Conservation (phyloP, 257 asterid species). For the Petrea volubilis region DNA sequence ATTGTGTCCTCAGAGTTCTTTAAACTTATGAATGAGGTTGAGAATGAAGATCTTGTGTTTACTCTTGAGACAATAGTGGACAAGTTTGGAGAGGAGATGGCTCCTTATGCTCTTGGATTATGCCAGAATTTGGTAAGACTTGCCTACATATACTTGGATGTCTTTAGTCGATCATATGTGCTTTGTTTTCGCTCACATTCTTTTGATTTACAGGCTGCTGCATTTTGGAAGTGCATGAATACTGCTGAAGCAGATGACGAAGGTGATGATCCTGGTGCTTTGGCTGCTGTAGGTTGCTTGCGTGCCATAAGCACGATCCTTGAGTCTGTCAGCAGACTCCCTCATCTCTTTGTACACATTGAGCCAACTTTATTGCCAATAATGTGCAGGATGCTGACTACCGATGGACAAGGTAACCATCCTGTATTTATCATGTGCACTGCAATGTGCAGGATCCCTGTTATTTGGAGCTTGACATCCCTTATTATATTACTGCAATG, state of each 20-base stretch:
- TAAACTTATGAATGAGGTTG: conserved; percentile 96
- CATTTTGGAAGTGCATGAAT: conserved; percentile 98
- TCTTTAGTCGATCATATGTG: not conserved
- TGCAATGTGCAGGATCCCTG: not conserved
- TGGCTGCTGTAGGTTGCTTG: conserved; percentile 99
- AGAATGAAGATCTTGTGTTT: conserved; percentile 98
- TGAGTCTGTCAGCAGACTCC: conserved; percentile 91
- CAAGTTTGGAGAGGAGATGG: conserved; percentile 99
- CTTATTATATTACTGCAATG: not conserved
- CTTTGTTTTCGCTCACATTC: not conserved
- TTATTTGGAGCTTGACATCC: not conserved
- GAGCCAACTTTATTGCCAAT: conserved; percentile 94
- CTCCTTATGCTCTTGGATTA: conserved; percentile 95
- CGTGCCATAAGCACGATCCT: conserved; percentile 99
- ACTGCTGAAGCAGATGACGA: conserved; percentile 92
- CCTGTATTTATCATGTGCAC: conserved; percentile 1
- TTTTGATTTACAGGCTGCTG: conserved; percentile 71
- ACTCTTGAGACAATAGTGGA: conserved; percentile 98
- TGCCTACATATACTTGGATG: conserved; percentile 1
- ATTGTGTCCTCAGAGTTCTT: conserved; percentile 68
- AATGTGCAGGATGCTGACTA: conserved; percentile 94
- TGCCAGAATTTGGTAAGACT: conserved; percentile 92
- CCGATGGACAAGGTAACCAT: conserved; percentile 90
- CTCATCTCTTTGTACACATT: conserved; percentile 78
- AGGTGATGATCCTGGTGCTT: conserved; percentile 97